Percentiles rank a stretch among this genome's conserved stretches.
Conservation (phyloP, 83 land plant genomes). For the Thuja plicata region DNA sequence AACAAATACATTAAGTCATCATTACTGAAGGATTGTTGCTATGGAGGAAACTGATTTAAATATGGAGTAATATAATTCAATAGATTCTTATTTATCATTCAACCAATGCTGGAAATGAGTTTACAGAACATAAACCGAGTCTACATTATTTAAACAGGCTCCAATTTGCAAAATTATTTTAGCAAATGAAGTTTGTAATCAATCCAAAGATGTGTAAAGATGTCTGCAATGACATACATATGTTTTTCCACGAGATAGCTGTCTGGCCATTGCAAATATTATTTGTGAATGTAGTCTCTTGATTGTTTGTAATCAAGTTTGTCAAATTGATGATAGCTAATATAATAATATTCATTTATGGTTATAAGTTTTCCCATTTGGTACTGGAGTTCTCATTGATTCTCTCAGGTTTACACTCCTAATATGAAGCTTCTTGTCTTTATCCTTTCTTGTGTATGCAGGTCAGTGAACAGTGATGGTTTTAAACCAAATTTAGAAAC, state of each 20-base stretch:
- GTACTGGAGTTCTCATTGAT: background rate
- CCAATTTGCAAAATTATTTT: background rate
- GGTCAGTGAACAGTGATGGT: slow-evolving; percentile 90
- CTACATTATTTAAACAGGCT: background rate
- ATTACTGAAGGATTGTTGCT: background rate
- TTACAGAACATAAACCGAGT: background rate
- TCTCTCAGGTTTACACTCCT: background rate
- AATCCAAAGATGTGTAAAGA: background rate
- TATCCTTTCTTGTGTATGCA: slow-evolving; percentile 23
- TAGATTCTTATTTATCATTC: background rate
- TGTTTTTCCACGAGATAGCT: background rate
- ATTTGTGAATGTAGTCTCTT: background rate
- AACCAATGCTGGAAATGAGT: background rate
- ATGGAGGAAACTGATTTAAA: background rate
- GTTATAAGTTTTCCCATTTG: background rate
- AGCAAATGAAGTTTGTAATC: background rate
- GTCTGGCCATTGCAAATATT: background rate
- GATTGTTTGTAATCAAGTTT: background rate
- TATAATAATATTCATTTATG: background rate
- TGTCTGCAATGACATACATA: background rate
- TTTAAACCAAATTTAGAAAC: slow-evolving; percentile 95
- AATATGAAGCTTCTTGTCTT: background rate
- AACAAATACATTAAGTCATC: background rate
- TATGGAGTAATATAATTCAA: background rate
- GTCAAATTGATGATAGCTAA: background rate